Evolutionary conservation across 305 asterid genomes (phyloP).

Genomic region (Fraxinus baroniana): DNA sequence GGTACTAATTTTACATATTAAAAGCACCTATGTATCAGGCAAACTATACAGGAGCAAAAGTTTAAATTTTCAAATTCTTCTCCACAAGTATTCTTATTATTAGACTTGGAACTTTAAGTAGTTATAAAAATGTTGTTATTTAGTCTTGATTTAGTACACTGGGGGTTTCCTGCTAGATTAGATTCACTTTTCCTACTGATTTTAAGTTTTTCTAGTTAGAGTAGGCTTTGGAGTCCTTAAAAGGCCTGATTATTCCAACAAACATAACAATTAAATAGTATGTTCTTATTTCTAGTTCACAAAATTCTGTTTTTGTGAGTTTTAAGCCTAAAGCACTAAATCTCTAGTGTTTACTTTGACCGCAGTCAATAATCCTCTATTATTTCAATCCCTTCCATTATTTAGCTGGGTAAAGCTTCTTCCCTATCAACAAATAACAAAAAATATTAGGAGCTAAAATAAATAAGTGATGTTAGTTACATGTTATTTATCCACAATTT

Average conservation of each 20-base stretch:
- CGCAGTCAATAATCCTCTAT: neutral
- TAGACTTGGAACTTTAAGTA: neutral
- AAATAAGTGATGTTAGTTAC: neutral
- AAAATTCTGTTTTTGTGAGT: neutral
- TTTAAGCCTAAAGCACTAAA: neutral
- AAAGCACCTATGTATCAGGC: neutral
- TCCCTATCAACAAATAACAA: neutral
- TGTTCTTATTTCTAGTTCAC: neutral
- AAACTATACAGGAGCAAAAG: neutral
- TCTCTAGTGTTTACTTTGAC: neutral
- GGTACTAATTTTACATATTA: neutral
- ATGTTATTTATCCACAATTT: neutral
- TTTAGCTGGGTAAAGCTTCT: neutral
- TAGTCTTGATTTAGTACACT: neutral
- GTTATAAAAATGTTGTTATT: neutral
- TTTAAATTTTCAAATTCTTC: neutral
- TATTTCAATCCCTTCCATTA: neutral
- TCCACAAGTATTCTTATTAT: neutral
- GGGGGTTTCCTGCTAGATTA: neutral
- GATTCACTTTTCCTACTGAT: neutral
- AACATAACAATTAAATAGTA: neutral
- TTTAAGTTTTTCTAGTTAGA: neutral
- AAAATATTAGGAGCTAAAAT: neutral
- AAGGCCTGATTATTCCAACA: neutral
- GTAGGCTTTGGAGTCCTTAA: neutral